Conservation (phyloP, 495 filamentous ascomycete genomes). For the Aspergillus coremiiformis region DNA sequence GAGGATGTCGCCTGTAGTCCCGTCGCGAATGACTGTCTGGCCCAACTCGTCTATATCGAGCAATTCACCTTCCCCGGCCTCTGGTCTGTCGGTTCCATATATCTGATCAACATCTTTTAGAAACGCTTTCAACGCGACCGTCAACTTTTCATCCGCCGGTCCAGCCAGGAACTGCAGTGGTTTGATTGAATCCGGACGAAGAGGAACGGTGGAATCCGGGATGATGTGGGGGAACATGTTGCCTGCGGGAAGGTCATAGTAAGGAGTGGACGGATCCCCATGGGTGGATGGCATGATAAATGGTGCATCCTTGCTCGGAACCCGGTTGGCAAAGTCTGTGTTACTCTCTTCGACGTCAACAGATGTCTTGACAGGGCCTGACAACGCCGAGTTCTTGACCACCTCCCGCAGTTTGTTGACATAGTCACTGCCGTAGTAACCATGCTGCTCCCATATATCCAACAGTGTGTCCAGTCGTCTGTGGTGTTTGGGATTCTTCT, state of each 20-base stretch:
- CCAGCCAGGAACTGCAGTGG: conserved; percentile 68
- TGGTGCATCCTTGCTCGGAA: conserved; percentile 46
- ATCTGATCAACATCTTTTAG: conserved; percentile 61
- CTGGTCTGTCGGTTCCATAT: conserved; percentile 37
- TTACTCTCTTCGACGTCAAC: conserved; percentile 19
- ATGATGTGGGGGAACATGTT: conserved; percentile 73
- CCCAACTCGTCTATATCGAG: conserved; percentile 67
- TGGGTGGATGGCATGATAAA: conserved; percentile 69
- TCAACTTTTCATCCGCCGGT: conserved; percentile 59
- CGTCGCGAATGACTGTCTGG: conserved; percentile 54
- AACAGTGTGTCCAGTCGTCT: conserved; percentile 59
- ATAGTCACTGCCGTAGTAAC: conserved; percentile 56
- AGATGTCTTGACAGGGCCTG: conserved; percentile 21
- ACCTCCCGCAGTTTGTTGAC: conserved; percentile 54
- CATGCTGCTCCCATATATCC: conserved; percentile 62
- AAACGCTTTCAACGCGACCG: conserved; percentile 58
- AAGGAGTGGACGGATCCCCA: conserved; percentile 67
- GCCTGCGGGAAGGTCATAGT: conserved; percentile 79
- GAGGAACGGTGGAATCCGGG: conserved; percentile 64
- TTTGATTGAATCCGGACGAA: conserved; percentile 64
- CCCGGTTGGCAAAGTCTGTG: conserved; percentile 17
- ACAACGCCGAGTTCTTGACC: conserved; percentile 40
- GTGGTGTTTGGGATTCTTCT: conserved; percentile 58
- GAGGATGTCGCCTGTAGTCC: conserved; percentile 51
- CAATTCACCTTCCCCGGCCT: conserved; percentile 29